phyloP scores from a whole-genome alignment of 257 asterid genomes.

The Penstemon newberryi region DNA sequence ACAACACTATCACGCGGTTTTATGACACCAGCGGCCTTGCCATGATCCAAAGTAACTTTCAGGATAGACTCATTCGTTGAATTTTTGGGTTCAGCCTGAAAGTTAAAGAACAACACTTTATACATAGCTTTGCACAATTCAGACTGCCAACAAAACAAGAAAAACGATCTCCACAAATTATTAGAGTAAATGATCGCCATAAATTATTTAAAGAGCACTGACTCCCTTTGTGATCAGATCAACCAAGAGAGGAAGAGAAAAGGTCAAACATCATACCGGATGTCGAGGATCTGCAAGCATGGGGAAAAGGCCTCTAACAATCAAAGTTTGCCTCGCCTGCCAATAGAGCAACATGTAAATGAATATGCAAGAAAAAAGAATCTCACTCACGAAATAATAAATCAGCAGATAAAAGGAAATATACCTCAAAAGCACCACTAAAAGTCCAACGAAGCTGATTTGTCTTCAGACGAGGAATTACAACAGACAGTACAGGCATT shows the following conservation, averaged over 20 bases:
- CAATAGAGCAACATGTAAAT: not conserved
- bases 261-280: slow-evolving; percentile 47
- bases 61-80: slow-evolving; percentile 62
- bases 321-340: slow-evolving; percentile 90
- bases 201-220: too few species aligned
- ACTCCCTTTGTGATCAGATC: not conserved
- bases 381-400: not conserved
- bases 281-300: slow-evolving; percentile 98
- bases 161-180: too few species aligned
- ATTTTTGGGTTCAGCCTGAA: slow-evolving; percentile 63
- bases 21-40: slow-evolving; percentile 66
- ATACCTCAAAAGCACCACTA: slow-evolving; percentile 87
- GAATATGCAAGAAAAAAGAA: not conserved
- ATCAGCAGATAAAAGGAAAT: not conserved
- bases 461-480: slow-evolving; percentile 83
- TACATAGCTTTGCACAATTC: not conserved
- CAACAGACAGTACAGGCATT: slow-evolving; percentile 90
- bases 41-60: slow-evolving; percentile 71
- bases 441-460: slow-evolving; percentile 86
- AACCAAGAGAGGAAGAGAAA: not conserved
- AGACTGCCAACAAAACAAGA: not conserved
- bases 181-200: too few species aligned
- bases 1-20: slow-evolving; percentile 69
- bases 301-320: slow-evolving; percentile 93
- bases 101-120: not conserved